Base-by-base conservation (phyloP, 768 basidiomycete species). In the Tricholoma sp. region DNA sequence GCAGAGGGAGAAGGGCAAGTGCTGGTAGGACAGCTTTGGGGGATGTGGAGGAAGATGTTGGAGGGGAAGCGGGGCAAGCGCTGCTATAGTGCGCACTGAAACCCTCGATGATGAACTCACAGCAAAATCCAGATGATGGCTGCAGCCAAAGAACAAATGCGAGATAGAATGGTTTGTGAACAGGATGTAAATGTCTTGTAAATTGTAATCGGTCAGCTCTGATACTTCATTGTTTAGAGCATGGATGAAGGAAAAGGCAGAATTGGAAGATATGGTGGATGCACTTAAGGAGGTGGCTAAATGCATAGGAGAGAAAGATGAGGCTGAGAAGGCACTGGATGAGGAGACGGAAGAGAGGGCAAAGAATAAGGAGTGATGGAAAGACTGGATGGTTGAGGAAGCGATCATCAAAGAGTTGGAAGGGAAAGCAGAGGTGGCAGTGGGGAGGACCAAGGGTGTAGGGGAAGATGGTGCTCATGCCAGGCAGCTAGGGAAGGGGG, bases 181-280 rank as follows among this genome's bases (percentile, higher is more conserved):
- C n/a, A n/a, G n/a, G n/a, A n/a, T n/a, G n/a, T n/a, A n/a, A n/a
- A n/a, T n/a, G n/a, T n/a, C n/a, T n/a, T n/a, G n/a, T n/a, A n/a
- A n/a, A n/a, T n/a, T n/a, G n/a, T n/a, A n/a, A n/a, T n/a, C n/a
- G n/a, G n/a, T n/a, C n/a, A n/a, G n/a, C n/a, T n/a, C n/a, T n/a
- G n/a, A n/a, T n/a, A n/a, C n/a, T n/a, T n/a, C n/a, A n/a, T n/a
- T n/a, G n/a, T n/a, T n/a, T n/a, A n/a, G n/a, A n/a, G n/a, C n/a
- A n/a, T 89, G 86, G 87, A 72, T 82, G 27, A 87, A 88, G 58
- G 88, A 91, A 67, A 88, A 81, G 67, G 80, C 83, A 2, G 79
- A 79, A 60, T 60, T 83, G 59, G 81, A 83, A 62, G 79, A 79
- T 34, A 72, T 80, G 71, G 66, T 80, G 16, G 77, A 81, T 18